Conservation (phyloP, 177 flowering plant species). For the Vitis hybrid region DNA sequence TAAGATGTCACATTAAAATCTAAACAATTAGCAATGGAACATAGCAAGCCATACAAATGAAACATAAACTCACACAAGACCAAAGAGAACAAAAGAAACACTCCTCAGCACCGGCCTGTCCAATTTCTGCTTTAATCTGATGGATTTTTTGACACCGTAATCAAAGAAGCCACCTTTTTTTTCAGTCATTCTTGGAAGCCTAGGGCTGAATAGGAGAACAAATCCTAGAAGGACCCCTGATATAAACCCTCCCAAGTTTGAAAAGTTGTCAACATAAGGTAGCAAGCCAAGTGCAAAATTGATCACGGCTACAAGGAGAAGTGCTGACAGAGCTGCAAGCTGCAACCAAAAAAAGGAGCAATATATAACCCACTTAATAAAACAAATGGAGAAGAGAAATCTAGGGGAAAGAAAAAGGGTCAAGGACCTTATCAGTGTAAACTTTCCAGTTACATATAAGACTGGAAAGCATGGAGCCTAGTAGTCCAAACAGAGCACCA, state of each 20-base stretch:
- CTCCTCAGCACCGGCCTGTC: constrained; percentile 61
- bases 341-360: constrained; percentile 25
- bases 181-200: constrained; percentile 27
- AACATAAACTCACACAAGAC: constrained; percentile 51
- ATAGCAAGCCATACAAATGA: background rate
- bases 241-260: constrained; percentile 70
- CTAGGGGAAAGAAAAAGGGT: constrained; percentile 2
- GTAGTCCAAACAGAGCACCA: constrained; percentile 73
- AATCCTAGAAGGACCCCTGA: constrained; percentile 76
- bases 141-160: constrained; percentile 35
- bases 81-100: constrained; percentile 49
- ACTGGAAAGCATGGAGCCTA: constrained; percentile 73
- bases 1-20: background rate
- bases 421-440: constrained; percentile 60
- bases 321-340: constrained; percentile 46
- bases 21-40: background rate
- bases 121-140: constrained; percentile 45
- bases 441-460: constrained; percentile 63
- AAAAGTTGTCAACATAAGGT: constrained; percentile 69
- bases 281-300: constrained; percentile 66
- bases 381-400: background rate
- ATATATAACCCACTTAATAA: background rate
- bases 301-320: constrained; percentile 31
- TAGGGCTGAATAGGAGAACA: constrained; percentile 57
- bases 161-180: constrained; percentile 51